Percentiles rank a stretch among this genome's conserved stretches.
These are phyloP conservation scores for Russula abietina DNA, from an alignment of 768 basidiomycete species.

Conservation along the genomic window DNA sequence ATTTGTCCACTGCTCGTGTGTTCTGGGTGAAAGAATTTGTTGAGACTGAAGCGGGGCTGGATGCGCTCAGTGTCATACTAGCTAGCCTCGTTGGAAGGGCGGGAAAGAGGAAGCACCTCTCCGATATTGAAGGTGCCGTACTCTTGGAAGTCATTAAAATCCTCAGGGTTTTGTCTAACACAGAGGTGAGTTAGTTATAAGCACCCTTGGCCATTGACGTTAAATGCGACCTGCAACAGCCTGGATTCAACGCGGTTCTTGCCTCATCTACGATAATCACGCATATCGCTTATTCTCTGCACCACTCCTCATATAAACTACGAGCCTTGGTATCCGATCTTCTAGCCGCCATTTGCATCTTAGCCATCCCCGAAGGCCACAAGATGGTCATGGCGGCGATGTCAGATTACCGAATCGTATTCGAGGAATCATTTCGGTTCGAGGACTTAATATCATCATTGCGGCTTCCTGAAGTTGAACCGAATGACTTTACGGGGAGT, in stretches of 20 bases:
- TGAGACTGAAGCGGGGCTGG: constrained; percentile 57
- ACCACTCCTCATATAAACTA: constrained; percentile 59
- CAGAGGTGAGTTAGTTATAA: constrained; percentile 49
- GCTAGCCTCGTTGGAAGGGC: constrained; percentile 58
- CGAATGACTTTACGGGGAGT: constrained; percentile 31
- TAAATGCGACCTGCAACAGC: constrained; percentile 37
- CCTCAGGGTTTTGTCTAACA: constrained; percentile 77
- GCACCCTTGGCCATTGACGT: background rate
- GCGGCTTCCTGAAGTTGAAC: constrained; percentile 43
- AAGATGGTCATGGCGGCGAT: constrained; percentile 68
- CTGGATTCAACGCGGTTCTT: constrained; percentile 66
- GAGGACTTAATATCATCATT: constrained; percentile 65
- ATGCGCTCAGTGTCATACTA: constrained; percentile 52
- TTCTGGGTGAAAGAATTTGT: constrained; percentile 77
- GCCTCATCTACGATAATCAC: constrained; percentile 58
- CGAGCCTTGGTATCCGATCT: constrained; percentile 68
- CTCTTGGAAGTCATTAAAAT: constrained; percentile 74
- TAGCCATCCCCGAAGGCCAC: constrained; percentile 66
- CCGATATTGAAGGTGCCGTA: constrained; percentile 61
- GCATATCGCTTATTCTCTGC: constrained; percentile 66
- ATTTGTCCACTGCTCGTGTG: constrained; percentile 76
- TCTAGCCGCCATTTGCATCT: constrained; percentile 75
- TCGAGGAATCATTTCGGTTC: constrained; percentile 73
- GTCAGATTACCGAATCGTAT: constrained; percentile 70
- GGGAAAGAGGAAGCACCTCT: constrained; percentile 53